Evolutionary conservation across 1,139 yeast genomes (phyloP).

Genomic region (Scheffersomyces illinoinensis): DNA sequence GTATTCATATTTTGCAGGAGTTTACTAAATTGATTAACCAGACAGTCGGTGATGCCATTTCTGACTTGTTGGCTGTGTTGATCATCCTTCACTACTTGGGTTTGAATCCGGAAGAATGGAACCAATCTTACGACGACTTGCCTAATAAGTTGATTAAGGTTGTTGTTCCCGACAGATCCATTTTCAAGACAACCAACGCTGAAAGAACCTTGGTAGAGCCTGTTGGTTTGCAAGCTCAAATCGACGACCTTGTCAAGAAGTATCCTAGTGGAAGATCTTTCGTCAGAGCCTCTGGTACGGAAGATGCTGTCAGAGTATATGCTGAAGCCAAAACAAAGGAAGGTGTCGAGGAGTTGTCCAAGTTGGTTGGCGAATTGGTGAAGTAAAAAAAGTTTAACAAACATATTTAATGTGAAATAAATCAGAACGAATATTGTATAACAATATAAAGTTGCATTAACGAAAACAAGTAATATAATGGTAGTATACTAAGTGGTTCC

Average conservation of each 20-base stretch:
- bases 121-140: slow-evolving; percentile 72
- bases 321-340: slow-evolving; percentile 72
- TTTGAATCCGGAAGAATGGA: slow-evolving; percentile 70
- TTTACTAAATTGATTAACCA: slow-evolving; percentile 81
- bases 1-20: slow-evolving; percentile 54
- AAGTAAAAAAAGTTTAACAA: slow-evolving; percentile 10
- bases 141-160: slow-evolving; percentile 86
- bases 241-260: slow-evolving; percentile 63
- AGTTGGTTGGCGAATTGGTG: slow-evolving; percentile 34
- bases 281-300: slow-evolving; percentile 98
- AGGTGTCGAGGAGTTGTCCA: slow-evolving; percentile 34
- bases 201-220: slow-evolving; percentile 83
- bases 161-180: slow-evolving; percentile 75
- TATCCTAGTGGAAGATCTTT: slow-evolving; percentile 76
- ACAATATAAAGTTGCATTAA: background rate
- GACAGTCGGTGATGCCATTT: slow-evolving; percentile 95
- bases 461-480: background rate
- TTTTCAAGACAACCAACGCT: slow-evolving; percentile 85
- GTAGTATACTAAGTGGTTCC: background rate
- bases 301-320: slow-evolving; percentile 93
- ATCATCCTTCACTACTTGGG: slow-evolving; percentile 60
- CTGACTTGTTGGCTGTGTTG: slow-evolving; percentile 80
- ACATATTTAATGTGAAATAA: background rate
- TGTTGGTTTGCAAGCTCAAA: slow-evolving; percentile 68
- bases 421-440: background rate